phyloP scores from a whole-genome alignment of 306 rosid genomes.

The Astragalus membranaceus region DNA sequence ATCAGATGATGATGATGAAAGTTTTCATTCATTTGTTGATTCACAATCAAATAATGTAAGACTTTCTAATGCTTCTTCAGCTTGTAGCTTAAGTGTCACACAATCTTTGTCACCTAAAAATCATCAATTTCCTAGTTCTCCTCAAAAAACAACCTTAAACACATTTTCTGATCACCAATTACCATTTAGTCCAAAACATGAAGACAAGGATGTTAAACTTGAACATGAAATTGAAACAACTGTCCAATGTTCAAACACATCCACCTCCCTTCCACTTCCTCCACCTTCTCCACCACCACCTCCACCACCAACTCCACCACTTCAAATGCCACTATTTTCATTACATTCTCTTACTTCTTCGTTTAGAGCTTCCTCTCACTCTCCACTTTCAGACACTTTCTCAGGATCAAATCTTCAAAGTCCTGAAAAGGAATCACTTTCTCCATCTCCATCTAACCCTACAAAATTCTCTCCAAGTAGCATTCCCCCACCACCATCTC shows the following conservation, averaged over 20 bases:
- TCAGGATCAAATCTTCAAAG: slow-evolving; percentile 37
- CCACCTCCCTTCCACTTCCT: slow-evolving; percentile 25
- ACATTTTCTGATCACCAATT: slow-evolving; percentile 25
- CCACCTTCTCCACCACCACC: slow-evolving; percentile 48
- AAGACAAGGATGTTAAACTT: slow-evolving; percentile 17
- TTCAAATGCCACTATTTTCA: slow-evolving; percentile 28
- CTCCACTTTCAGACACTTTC: slow-evolving; percentile 42
- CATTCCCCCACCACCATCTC: slow-evolving; percentile 81
- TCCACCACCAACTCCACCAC: slow-evolving; percentile 35
- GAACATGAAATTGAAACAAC: slow-evolving; percentile 10
- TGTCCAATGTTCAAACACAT: slow-evolving; percentile 21
- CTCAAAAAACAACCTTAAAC: slow-evolving; percentile 20
- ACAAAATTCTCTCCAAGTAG: slow-evolving; percentile 31
- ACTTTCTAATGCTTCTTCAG: slow-evolving; percentile 84
- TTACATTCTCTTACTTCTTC: slow-evolving; percentile 41
- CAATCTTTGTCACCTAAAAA: slow-evolving; percentile 34
- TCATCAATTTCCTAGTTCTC: slow-evolving; percentile 14
- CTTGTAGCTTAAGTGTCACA: slow-evolving; percentile 33
- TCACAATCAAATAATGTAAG: slow-evolving; percentile 48
- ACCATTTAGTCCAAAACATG: slow-evolving; percentile 19
- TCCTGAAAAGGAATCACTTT: slow-evolving; percentile 25
- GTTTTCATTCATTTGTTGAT: slow-evolving; percentile 79
- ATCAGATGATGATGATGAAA: slow-evolving; percentile 66
- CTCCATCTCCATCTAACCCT: slow-evolving; percentile 20
- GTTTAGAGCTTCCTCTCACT: slow-evolving; percentile 36